A percentile compares a stretch with the other conserved stretches of the same genome.
Evolutionary conservation across 495 filamentous ascomycete species (phyloP).

Genomic region (Hypoxylon subgilvum): DNA sequence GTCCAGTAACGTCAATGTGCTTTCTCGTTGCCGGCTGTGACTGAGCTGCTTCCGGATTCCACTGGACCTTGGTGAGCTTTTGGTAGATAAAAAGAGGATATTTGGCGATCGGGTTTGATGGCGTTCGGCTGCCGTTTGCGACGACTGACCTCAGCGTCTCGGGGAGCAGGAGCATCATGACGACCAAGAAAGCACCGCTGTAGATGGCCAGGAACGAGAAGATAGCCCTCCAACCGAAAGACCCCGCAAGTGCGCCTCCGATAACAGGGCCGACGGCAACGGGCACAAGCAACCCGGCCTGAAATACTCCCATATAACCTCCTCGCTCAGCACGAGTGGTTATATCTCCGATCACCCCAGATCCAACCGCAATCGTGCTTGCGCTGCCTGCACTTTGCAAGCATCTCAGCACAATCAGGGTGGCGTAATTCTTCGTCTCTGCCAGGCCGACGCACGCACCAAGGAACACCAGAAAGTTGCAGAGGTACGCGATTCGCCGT

Average conservation of each 20-base stretch:
- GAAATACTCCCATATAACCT: slow-evolving; percentile 62
- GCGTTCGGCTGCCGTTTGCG: slow-evolving; percentile 53
- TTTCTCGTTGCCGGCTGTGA: slow-evolving; percentile 38
- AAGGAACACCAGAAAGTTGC: slow-evolving; percentile 56
- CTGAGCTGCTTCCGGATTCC: slow-evolving; percentile 13
- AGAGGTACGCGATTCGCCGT: slow-evolving; percentile 53
- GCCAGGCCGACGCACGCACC: slow-evolving; percentile 58
- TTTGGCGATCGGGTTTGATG: slow-evolving; percentile 36
- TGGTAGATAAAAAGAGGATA: slow-evolving; percentile 50
- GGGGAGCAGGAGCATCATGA: slow-evolving; percentile 54
- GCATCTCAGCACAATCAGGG: slow-evolving; percentile 54
- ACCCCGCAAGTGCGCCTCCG: slow-evolving; percentile 59
- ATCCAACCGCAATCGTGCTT: slow-evolving; percentile 61
- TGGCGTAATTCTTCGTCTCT: slow-evolving; percentile 52
- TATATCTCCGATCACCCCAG: slow-evolving; percentile 64
- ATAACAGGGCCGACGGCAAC: slow-evolving; percentile 61
- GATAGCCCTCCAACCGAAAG: slow-evolving; percentile 61
- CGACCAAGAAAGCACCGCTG: slow-evolving; percentile 50
- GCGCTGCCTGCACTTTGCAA: slow-evolving; percentile 60
- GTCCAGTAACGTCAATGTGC: slow-evolving; percentile 47
- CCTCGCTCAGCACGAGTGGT: slow-evolving; percentile 60
- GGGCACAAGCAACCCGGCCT: slow-evolving; percentile 55
- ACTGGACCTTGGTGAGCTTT: slow-evolving; percentile 34
- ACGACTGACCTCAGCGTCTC: slow-evolving; percentile 63
- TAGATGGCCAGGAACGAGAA: slow-evolving; percentile 65